Conservation (phyloP, 129 eudicot genomes). For the Tagetes patula region DNA sequence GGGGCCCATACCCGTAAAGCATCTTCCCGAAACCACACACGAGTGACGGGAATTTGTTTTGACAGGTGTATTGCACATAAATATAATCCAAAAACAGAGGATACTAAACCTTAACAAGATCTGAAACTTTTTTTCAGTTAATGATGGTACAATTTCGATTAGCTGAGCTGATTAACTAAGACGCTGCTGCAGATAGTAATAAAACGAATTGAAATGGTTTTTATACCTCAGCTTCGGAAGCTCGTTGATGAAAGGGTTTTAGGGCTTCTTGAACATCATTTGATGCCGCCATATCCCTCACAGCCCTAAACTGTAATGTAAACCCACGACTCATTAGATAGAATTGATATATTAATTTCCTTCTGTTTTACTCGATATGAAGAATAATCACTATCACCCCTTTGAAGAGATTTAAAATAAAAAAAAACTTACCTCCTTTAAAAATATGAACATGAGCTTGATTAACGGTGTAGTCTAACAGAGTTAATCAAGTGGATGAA, state of each 20-base stretch:
- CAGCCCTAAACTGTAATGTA: background rate
- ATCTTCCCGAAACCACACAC: no score
- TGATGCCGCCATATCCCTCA: conserved; percentile 39
- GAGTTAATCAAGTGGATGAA: no score
- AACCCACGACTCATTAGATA: no score
- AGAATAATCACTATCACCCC: background rate
- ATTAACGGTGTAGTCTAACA: no score
- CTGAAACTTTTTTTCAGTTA: background rate
- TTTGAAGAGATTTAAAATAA: no score
- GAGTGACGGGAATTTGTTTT: no score
- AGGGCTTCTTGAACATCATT: conserved; percentile 55
- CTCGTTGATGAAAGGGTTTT: conserved; percentile 79
- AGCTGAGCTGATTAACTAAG: background rate
- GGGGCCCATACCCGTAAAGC: no score
- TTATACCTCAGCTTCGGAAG: conserved; percentile 75
- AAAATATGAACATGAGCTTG: no score
- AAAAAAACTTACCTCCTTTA: no score
- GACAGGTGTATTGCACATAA: background rate
- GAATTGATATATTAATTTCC: background rate
- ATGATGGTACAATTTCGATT: background rate
- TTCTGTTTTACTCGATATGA: background rate
- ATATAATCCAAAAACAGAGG: background rate
- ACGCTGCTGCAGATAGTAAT: background rate
- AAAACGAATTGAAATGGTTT: background rate
- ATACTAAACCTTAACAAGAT: background rate